Base-by-base conservation (phyloP, 495 filamentous ascomycete species). In the Tuber indicum region DNA sequence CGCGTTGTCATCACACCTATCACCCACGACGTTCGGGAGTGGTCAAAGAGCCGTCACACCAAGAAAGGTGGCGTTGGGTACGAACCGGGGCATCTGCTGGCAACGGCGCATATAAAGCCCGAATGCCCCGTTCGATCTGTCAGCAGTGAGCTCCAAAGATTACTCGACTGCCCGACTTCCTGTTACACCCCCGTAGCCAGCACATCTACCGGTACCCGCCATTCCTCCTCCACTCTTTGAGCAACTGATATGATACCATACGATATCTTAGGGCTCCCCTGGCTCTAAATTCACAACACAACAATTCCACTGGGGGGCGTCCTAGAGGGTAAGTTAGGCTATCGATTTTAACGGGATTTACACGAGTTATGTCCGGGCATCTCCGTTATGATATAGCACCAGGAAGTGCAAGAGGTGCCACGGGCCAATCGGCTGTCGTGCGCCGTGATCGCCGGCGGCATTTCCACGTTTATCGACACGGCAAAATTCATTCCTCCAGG, bases 71-170 rank as follows among this genome's bases (percentile, higher is more conserved):
- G 58, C 5, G 58, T 17, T 66, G 58, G 26, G 32, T 32, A 66
- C 58, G 58, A 66, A 36, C 58, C 58, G 17, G 26, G 58, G 17
- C 58, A 66, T 66, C 58, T 32, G 58, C 58, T 1, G n/a, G 26
- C 58, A 62, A 32, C 52, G 52, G 52, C 21, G 52, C 23, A 62
- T 49, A 62, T 32, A 62, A 62, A 62, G 52, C 58, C 58, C 58
- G n/a, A 66, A 66, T 32, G 26, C 26, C 16, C 32, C 5, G n/a
- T 66, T 32, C n/a, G 26, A 66, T 32, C 26, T 32, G 26, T 66
- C 58, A 66, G 58, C 58, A 14, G 58, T 17, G 58, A 62, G 32
- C 58, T 36, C n/a, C 58, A 66, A 66, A 66, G 58, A 66, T 66
- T 66, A 66, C n/a, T 66, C 58, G 58, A 66, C 58, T 32, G 58